Evolutionary conservation across 2,329 filamentous ascomycete species (phyloP).

Genomic region (Diaporthe australafricana): DNA sequence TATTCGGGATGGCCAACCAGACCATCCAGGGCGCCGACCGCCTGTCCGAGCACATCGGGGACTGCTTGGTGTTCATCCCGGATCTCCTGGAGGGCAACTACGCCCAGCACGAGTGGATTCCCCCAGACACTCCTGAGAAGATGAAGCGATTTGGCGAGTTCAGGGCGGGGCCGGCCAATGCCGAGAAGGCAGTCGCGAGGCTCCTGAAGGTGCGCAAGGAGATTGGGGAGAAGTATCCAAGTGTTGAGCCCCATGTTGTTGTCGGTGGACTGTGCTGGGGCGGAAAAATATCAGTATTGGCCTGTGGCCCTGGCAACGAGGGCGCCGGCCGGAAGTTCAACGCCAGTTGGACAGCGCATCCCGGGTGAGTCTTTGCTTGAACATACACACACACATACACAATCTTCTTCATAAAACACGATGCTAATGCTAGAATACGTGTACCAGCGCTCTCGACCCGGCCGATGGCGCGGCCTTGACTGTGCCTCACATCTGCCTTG

Average conservation of each 20-base stretch:
- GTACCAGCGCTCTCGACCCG: constrained; percentile 47
- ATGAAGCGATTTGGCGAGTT: constrained; percentile 48
- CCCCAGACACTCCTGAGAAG: constrained; percentile 58
- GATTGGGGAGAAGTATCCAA: constrained; percentile 48
- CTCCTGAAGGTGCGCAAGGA: constrained; percentile 48
- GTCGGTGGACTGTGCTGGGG: constrained; percentile 64
- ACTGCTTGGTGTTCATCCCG: constrained; percentile 54
- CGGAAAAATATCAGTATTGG: constrained; percentile 54
- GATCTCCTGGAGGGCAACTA: constrained; percentile 53
- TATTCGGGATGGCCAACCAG: constrained; percentile 59
- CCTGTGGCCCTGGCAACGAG: constrained; percentile 50
- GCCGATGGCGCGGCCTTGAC: constrained; percentile 57
- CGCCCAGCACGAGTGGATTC: constrained; percentile 49
- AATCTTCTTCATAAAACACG: not conserved
- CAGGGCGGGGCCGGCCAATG: constrained; percentile 45
- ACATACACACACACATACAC: not conserved
- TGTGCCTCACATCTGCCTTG: constrained; percentile 61
- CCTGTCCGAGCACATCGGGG: constrained; percentile 49
- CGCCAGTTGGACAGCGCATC: constrained; percentile 48
- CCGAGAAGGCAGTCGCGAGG: constrained; percentile 44
- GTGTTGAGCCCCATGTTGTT: constrained; percentile 54
- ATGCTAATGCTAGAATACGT: not conserved
- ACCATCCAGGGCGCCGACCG: constrained; percentile 61
- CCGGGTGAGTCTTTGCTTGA: constrained; percentile 39
- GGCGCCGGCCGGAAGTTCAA: constrained; percentile 50